Conservation (phyloP, 768 basidiomycete genomes). For the Daedalea quercina region DNA sequence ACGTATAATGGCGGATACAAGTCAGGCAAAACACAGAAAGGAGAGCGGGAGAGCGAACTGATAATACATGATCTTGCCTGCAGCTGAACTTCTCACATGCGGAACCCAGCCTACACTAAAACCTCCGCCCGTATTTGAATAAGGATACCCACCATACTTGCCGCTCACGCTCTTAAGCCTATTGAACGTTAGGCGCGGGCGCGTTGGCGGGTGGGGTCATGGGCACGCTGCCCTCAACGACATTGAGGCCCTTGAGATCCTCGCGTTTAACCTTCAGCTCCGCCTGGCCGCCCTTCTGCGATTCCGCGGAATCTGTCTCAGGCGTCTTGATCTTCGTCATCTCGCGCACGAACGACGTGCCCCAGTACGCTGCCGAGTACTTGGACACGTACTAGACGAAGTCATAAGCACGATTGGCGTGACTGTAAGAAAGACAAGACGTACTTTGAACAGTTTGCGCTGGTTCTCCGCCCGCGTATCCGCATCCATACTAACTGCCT, state of each 20-base stretch:
- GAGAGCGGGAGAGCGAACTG: too few species aligned
- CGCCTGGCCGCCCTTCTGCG: conserved; percentile 34
- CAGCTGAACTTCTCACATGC: too few species aligned
- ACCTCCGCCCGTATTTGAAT: background rate
- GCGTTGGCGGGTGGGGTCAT: conserved; percentile 17
- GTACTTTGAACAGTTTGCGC: conserved; percentile 82
- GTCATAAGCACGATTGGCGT: background rate
- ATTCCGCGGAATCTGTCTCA: conserved; percentile 28
- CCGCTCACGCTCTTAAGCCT: background rate
- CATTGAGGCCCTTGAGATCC: conserved; percentile 16
- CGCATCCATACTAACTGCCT: conserved; percentile 85
- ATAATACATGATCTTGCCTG: too few species aligned
- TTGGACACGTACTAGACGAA: conserved; percentile 71
- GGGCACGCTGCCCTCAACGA: conserved; percentile 19
- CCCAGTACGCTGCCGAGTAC: conserved; percentile 92
- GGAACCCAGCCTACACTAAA: background rate
- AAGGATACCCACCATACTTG: background rate
- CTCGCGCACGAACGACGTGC: conserved; percentile 82
- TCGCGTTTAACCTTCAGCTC: conserved; percentile 21
- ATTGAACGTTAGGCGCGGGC: conserved; percentile 8
- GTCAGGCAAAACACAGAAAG: too few species aligned
- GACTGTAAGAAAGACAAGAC: conserved; percentile 11
- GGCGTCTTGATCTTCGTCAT: conserved; percentile 48
- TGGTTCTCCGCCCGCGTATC: conserved; percentile 87
- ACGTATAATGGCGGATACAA: too few species aligned